Base-by-base conservation (phyloP, 345 rosid species). In the Toxicodendron radicans region DNA sequence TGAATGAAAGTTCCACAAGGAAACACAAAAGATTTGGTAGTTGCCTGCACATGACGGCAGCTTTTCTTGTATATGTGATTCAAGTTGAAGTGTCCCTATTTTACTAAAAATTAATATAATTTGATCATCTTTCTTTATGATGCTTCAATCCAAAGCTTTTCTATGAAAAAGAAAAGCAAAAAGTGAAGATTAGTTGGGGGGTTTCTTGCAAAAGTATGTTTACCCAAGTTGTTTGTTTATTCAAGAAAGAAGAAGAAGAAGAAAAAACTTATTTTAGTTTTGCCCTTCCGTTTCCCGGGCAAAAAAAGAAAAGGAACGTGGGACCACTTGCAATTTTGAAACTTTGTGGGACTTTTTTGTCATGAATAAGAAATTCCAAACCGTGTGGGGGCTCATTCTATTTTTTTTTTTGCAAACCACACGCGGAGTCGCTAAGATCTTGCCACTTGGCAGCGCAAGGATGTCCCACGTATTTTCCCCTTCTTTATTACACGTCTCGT, bases 351-450 rank as follows among this genome's bases (percentile, higher is more conserved):
- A 27, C 30, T 27, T 38, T 38, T 7, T 38, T n/a, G n/a, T 0
- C 43, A 5, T 5, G 0, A 5, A 38, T 5, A 38, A 38, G 43
- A 38, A 38, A 38, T 7, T 38, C 43, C 8, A 9, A 2, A 60
- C 52, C 8, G 46, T 17, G 73, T 27, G 64, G 64, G 30, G 64
- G 30, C 64, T 69, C 69, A 56, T 17, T 58, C 7, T 9, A 38
- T 38, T 27, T 43, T 45, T 2, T 38, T 27, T 43, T 45, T 2
- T 1, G 12, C 5, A 46, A 32, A 32, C 10, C 66, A 24, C 57
- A 45, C 45, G 27, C 41, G 12, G n/a, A 8, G 27, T 27, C 57
- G 10, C 43, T 45, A 10, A 7, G 3, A 6, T 2, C 12, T 20
- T 33, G 58, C 18, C 72, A 45, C 49, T 10, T 66, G 72, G 66